Evolutionary conservation across 495 filamentous ascomycete species (phyloP), one percentile per base, ranked within the genome.

Genomic region (Trypethelium eluteriae): DNA sequence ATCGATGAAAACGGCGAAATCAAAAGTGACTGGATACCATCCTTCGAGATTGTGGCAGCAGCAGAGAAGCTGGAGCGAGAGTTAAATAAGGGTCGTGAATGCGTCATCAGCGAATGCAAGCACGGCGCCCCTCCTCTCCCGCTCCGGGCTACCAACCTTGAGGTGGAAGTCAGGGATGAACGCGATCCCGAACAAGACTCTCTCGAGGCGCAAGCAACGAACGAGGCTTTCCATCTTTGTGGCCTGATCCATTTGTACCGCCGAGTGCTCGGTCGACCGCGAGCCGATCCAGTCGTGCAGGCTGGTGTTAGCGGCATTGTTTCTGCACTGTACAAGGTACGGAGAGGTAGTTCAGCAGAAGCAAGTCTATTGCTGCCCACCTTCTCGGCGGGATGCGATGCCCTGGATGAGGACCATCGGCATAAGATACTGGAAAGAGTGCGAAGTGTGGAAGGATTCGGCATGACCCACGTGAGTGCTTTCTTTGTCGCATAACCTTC

Each of bases 381-480:
- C 75, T 94, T 95, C 75, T 89, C 88, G 9, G 91, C 90, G 4
- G 91, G 91, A 1, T 93, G 89, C 71, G 90, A 94, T 71, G 84
- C 86, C 2, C 73, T 77, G 57, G 81, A 86, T 57, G 66, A 76
- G 38, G 73, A 73, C 11, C 84, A 88, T 64, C 78, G 87, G 46
- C 71, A 76, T 32, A 82, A 85, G 67, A 86, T 93, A 18, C 78
- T 90, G 70, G 82, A 85, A 68, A 77, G 91, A 61, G 81, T 96
- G 74, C 80, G 82, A 72, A 81, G 81, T 56, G 80, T 93, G 25
- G 91, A 94, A 76, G 83, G 83, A 38, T 85, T 84, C 66, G 91
- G 91, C 0, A 85, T 96, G 84, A 89, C 85, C 62, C 89, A 92
- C 79, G 85, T 83, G 70, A 74, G 78, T 74, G 38, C 35, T 62